Evolutionary conservation across 768 basidiomycete species (phyloP).

Genomic region (Kwoniella pini): DNA sequence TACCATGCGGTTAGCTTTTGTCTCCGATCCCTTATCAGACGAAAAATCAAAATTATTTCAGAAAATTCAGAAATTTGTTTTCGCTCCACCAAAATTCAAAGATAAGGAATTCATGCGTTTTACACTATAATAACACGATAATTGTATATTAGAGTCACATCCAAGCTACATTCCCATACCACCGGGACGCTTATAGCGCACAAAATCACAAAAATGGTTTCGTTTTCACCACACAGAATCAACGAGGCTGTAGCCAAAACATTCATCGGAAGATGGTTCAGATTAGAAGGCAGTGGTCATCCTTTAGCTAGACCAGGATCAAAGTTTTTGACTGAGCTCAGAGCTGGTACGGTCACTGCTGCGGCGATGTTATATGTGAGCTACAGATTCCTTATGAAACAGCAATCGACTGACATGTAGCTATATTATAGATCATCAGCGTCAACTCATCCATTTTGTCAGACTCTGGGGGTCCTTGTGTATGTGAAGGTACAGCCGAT

Average conservation of each 20-base stretch:
- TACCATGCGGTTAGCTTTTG: conserved; percentile 3
- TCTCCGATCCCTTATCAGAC: not conserved
- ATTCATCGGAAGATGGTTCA: conserved; percentile 66
- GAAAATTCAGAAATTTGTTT: not conserved
- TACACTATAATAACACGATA: not conserved
- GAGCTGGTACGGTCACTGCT: conserved; percentile 55
- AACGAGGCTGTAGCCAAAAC: conserved; percentile 57
- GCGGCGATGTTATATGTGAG: conserved; percentile 82
- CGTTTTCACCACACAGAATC: conserved; percentile 14
- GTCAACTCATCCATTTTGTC: conserved; percentile 80
- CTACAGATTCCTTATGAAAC: conserved; percentile 38
- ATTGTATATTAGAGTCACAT: not conserved
- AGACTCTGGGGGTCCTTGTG: conserved; percentile 78
- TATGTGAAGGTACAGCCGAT: conserved; percentile 61
- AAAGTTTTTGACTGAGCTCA: conserved; percentile 58
- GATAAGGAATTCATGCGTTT: not conserved
- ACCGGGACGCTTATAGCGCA: not conserved
- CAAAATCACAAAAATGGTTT: conserved; percentile 1
- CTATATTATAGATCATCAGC: conserved; percentile 18
- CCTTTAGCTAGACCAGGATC: conserved; percentile 66
- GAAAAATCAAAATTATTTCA: not conserved
- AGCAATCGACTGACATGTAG: not conserved
- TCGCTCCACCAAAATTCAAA: conserved; percentile 1
- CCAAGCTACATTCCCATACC: not conserved
- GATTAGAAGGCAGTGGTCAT: conserved; percentile 70